Percentiles rank a stretch among this genome's conserved stretches.
phyloP scores from a whole-genome alignment of 139 green algal species.

The Coccomyxa sp. region DNA sequence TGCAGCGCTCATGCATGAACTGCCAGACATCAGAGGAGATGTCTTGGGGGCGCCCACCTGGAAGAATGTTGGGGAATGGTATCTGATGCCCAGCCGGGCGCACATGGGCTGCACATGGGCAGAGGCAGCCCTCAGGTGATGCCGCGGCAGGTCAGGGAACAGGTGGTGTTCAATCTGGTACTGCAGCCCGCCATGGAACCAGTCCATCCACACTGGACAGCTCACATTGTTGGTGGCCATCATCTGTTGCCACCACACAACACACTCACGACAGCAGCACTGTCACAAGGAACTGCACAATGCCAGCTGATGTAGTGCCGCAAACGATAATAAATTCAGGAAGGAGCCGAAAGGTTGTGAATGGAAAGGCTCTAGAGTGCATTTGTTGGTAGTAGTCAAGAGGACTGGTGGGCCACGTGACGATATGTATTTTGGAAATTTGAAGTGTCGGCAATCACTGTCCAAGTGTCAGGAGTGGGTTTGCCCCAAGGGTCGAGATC shows the following conservation, averaged over 20 bases:
- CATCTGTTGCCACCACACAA: constrained; percentile 16
- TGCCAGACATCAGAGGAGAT: background rate
- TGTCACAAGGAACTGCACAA: no score
- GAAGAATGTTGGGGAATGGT: constrained; percentile 34
- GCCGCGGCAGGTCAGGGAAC: constrained; percentile 48
- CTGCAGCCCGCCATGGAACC: constrained; percentile 66
- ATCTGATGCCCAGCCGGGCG: constrained; percentile 35
- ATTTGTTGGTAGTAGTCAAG: no score
- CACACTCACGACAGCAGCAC: background rate
- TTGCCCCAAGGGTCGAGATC: no score
- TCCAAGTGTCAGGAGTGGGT: no score
- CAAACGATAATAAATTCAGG: no score
- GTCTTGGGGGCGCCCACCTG: background rate
- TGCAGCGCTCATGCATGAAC: background rate
- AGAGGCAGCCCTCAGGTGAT: constrained; percentile 44
- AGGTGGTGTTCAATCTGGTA: constrained; percentile 72
- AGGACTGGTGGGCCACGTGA: no score
- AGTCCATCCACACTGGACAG: constrained; percentile 55
- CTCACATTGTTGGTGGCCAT: constrained; percentile 47
- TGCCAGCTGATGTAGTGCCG: no score
- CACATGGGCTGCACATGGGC: constrained; percentile 30
- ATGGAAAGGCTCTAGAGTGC: no score
- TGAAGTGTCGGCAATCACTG: no score
- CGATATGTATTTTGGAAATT: no score
- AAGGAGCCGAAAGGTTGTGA: no score